Evolutionary conservation across 768 basidiomycete genomes (phyloP), one percentile per base, ranked within the genome.

Genomic region (Mycena epipterygia): DNA sequence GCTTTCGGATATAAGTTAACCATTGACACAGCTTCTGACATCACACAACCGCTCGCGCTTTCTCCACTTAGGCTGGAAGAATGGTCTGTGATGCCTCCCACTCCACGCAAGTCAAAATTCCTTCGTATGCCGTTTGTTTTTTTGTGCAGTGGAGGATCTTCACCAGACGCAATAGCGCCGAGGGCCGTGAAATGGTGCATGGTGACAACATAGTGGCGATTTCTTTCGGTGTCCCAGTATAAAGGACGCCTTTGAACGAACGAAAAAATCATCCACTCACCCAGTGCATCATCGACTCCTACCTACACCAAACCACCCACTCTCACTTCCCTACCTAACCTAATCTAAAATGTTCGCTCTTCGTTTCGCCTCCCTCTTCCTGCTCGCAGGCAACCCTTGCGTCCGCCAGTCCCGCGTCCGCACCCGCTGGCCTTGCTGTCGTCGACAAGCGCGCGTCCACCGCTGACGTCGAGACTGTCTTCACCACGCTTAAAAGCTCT

Each of bases 401-500:
- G 21, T 64, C 58, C 42, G 39, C 58, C 41, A 46, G 41, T 59
- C 58, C 58, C 42, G 58, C 30, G 29, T 21, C 44, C 44, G 32
- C 30, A 21, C 30, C 44, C 44, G 42, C 59, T 29, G 67, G 60
- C 37, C 16, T 37, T 29, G 55, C 37, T 39, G 51, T n/a, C 39
- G 33, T 44, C 52, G 23, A 62, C n/a, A 62, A 60, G 56, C 51
- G 44, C 46, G 25, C 52, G 19, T 66, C 74, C 52, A 73, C 67
- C 39, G 69, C 72, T 32, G 73, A 65, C 51, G 61, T 77, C 57
- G 44, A 33, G 14, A 46, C 69, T 32, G 70, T 72, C 27, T 57
- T 77, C 35, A 63, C 37, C 42, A 67, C 19, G 13, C 72, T 76
- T 51, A 73, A 76, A 59, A 61, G 67, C 30, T 37, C 71, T 29